phyloP scores from a whole-genome alignment of 495 filamentous ascomycete species.

The Aspergillus ellipticus region DNA sequence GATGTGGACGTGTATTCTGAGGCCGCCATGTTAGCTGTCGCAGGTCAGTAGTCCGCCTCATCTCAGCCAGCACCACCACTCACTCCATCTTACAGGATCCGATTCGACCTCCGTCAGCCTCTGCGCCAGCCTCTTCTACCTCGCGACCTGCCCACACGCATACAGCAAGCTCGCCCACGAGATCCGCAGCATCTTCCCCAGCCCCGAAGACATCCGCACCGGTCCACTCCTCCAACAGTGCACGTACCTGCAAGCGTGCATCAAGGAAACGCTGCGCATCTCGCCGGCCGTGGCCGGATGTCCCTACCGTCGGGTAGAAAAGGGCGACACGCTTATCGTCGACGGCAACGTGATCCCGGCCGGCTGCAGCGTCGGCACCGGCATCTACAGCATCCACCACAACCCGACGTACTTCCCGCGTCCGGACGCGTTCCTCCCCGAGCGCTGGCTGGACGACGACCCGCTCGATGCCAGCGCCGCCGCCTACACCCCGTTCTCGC shows the following conservation, averaged over 20 bases:
- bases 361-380: slow-evolving; percentile 49
- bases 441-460: slow-evolving; percentile 28
- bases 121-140: slow-evolving; percentile 29
- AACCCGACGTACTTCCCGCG: slow-evolving; percentile 50
- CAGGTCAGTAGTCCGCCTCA: not conserved
- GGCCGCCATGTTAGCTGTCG: slow-evolving; percentile 3
- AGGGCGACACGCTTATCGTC: slow-evolving; percentile 51
- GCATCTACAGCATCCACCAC: slow-evolving; percentile 54
- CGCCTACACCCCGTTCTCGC: not conserved
- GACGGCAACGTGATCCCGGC: slow-evolving; percentile 51
- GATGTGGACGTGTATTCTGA: not conserved
- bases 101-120: slow-evolving; percentile 32
- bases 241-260: slow-evolving; percentile 52
- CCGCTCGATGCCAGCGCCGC: not conserved
- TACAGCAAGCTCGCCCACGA: slow-evolving; percentile 17
- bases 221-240: slow-evolving; percentile 6
- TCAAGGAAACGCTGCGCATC: slow-evolving; percentile 71
- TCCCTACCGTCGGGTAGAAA: slow-evolving; percentile 56
- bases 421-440: slow-evolving; percentile 47
- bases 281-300: slow-evolving; percentile 59
- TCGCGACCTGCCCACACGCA: slow-evolving; percentile 18
- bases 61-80: not conserved
- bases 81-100: not conserved
- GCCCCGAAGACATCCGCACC: not conserved
- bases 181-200: slow-evolving; percentile 15